A percentile compares a stretch with the other conserved stretches of the same genome.
Conservation (phyloP, 202 grass and related monocot species). For the Panicum hallii region DNA sequence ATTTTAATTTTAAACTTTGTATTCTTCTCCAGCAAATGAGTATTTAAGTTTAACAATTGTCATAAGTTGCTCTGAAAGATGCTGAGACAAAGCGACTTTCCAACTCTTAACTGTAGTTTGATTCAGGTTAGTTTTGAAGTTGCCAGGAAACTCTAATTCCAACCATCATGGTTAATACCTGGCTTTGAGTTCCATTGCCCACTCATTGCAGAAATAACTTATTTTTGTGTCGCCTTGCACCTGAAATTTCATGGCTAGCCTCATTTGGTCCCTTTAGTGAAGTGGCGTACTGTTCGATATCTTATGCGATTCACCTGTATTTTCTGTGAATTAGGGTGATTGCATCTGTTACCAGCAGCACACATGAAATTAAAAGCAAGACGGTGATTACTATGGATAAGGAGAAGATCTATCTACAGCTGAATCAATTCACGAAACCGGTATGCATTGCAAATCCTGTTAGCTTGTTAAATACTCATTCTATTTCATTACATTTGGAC, state of each 20-base stretch:
- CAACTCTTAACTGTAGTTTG: conserved; percentile 3
- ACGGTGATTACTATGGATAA: conserved; percentile 90
- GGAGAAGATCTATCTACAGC: conserved; percentile 83
- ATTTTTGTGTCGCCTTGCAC: neutral
- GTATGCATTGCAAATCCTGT: conserved; percentile 53
- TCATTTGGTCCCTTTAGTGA: conserved; percentile 24
- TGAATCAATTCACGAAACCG: conserved; percentile 89
- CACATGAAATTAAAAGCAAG: conserved; percentile 97
- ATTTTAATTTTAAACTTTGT: conserved; percentile 36
- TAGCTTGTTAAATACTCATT: conserved; percentile 10
- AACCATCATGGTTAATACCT: conserved; percentile 25
- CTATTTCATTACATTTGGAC: conserved; percentile 10
- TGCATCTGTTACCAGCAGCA: conserved; percentile 98
- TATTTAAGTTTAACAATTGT: conserved; percentile 19
- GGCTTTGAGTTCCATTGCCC: neutral
- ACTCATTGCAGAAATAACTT: conserved; percentile 15
- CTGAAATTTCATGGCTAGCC: conserved; percentile 28
- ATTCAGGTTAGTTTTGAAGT: neutral
- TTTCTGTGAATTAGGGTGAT: conserved; percentile 68
- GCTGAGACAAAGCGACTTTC: neutral
- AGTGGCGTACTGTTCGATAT: conserved; percentile 21
- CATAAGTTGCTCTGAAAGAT: neutral
- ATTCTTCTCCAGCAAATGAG: conserved; percentile 15
- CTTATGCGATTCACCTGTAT: conserved; percentile 21
- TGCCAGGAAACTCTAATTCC: conserved; percentile 4